Base-by-base conservation (phyloP, 164 flowering plant species). In the Umbilicus rupestris region DNA sequence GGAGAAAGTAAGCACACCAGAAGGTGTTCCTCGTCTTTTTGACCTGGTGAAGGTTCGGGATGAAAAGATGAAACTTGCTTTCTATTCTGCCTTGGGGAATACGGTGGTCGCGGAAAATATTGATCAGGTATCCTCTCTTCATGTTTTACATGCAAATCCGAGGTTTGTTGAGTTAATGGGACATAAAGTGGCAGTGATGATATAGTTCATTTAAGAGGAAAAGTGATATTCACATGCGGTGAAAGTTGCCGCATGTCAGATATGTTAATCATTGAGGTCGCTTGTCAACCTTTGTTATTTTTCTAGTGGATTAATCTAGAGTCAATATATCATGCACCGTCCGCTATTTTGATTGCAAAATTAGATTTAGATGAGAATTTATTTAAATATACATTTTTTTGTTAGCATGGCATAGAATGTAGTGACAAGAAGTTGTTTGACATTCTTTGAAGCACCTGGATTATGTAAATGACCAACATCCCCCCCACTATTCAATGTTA, bases 21-120 rank as follows among this genome's bases (percentile, higher is more conserved):
- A 90, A 68, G 87, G 92, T 28, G 97, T 86, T 72, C 96, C 90
- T 42, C 92, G 97, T 16, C 96, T 95, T 66, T 92, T 87, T 88
- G 99, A 95, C 81, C 72, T 95, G 69, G 76, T 92, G 41, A 87
- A 74, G 67, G 96, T 92, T 73, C 75, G 81, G 44, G 96, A 90
- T 77, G 97, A 90, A 60, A 84, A 86, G 62, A 84, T 95, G 85
- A 91, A 81, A 68, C 89, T 87, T 65, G 99, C 97, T 60, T 95
- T 95, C 75, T 92, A 71, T 83, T 89, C 93, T 7, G 85, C 88
- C 37, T 47, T 95, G 55, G 78, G 88, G 68, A 88, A 90, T 70
- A 95, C 99, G 1, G 76, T 92, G 65, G 97, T 95, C n/a, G 96
- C 96, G 1, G 80, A 86, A 64, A 86, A 90, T 81, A 79, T 89